Evolutionary conservation across 371 early-diverging fungal species (phyloP).

Genomic region (Circinella umbellata): DNA sequence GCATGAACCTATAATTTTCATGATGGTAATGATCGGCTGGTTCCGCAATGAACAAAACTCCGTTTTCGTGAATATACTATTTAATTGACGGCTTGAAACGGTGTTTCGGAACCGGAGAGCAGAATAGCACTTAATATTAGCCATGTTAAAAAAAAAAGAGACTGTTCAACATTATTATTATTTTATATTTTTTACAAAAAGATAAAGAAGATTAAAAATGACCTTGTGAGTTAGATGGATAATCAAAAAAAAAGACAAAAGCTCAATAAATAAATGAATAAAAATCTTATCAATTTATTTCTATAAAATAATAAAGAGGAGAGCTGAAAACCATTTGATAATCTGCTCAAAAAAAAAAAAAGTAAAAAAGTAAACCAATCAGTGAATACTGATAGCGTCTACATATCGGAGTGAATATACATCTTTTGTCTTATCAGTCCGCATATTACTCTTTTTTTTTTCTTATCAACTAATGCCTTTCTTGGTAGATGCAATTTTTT

Average conservation of each 20-base stretch:
- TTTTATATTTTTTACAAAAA: no score
- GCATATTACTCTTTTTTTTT: slow-evolving; percentile 4
- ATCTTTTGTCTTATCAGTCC: slow-evolving; percentile 4
- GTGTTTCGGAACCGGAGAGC: background rate
- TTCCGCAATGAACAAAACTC: background rate
- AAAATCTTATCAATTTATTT: background rate
- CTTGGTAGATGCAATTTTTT: background rate
- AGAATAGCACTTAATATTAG: background rate
- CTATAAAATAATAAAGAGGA: background rate
- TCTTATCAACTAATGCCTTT: slow-evolving; percentile 7
- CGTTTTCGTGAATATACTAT: slow-evolving; percentile 3
- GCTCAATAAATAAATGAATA: no score
- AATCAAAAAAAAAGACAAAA: background rate
- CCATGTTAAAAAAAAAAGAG: background rate
- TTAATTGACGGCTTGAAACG: background rate
- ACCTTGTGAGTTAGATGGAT: background rate
- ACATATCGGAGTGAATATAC: background rate
- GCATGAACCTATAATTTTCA: background rate
- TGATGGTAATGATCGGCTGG: background rate
- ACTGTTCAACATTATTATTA: no score
- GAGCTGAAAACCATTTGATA: background rate
- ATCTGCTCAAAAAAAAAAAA: background rate
- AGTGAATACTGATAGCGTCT: slow-evolving; percentile 4
- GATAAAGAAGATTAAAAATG: background rate
- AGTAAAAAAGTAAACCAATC: background rate